These are phyloP conservation scores for Cetradonia linearis DNA, from an alignment of 495 filamentous ascomycete genomes.

Conservation along the genomic window DNA sequence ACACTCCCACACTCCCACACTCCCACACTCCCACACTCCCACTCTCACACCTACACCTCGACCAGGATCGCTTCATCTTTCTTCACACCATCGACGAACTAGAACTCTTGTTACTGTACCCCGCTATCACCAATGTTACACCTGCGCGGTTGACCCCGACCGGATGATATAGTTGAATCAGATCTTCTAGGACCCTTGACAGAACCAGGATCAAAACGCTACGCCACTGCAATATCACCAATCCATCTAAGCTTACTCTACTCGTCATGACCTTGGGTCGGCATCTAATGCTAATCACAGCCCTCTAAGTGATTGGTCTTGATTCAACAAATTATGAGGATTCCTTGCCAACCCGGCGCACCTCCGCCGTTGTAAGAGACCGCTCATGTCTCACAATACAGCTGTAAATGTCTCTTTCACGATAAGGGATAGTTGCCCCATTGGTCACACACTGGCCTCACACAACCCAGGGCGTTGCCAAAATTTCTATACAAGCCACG, in stretches of 20 bases:
- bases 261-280: not conserved
- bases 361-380: not conserved
- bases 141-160: too few relatives aligned
- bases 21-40: not conserved
- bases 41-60: not conserved
- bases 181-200: not conserved
- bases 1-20: not conserved
- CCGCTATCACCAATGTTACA: not conserved
- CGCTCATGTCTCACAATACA: not conserved
- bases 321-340: conserved; percentile 6
- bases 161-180: not conserved
- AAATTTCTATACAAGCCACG: not conserved
- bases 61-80: not conserved
- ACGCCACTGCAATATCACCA: not conserved
- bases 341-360: not conserved
- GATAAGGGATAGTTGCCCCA: not conserved
- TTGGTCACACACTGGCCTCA: not conserved
- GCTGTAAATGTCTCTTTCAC: not conserved
- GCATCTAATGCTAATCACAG: conserved; percentile 2
- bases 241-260: not conserved
- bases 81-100: not conserved
- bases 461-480: not conserved
- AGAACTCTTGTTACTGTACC: not conserved
- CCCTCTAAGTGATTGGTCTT: not conserved
- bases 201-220: not conserved